Base-by-base conservation (phyloP, 768 basidiomycete species). In the Hericium alpestre region DNA sequence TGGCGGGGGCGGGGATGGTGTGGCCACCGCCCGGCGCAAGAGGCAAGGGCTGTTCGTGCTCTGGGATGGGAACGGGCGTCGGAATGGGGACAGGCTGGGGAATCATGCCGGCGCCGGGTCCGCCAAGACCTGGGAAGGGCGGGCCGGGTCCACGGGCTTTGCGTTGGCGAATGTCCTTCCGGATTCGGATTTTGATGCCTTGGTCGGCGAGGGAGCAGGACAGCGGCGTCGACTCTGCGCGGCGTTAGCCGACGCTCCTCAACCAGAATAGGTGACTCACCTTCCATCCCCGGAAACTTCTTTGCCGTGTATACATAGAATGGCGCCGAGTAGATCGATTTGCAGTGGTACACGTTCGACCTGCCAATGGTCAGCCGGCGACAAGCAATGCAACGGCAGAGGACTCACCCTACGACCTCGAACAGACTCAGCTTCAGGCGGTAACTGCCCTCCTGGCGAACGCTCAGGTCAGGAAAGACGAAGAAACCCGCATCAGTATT, bases 301-400 rank as follows among this genome's bases (percentile, higher is more conserved):
- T 96, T 96, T 15, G 92, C 90, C 0, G 93, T 93, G 69, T 93
- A 96, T 11, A 96, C 94, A 60, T 93, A 92, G 71, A 97, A 97
- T 0, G 89, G 82, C 1, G 84, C 81, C 0, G 91, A 93, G 70
- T 86, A 88, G 57, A 93, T 91, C 0, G 86, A 87, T 65, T 90
- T 90, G 74, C 93, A 94, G 67, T 93, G 92, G 43, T 84, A 85
- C 39, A 95, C 91, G 58, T 86, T 87, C 64, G 86, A 84, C 13
- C 89, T 90, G 69, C 8, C 11, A 43, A 23, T 47, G 16, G 51
- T 54, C 39, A 48, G 53, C 25, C 50, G 47, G 53, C 49, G n/a
- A 50, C 9, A 10, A 15, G 43, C 53, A 56, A 54, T 53, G 20
- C 57, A 55, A 49, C 5, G 22, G 12, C 15, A 46, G 37, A 38